Conservation (phyloP, 169 alveolate genomes). For the Fabrea salina region DNA sequence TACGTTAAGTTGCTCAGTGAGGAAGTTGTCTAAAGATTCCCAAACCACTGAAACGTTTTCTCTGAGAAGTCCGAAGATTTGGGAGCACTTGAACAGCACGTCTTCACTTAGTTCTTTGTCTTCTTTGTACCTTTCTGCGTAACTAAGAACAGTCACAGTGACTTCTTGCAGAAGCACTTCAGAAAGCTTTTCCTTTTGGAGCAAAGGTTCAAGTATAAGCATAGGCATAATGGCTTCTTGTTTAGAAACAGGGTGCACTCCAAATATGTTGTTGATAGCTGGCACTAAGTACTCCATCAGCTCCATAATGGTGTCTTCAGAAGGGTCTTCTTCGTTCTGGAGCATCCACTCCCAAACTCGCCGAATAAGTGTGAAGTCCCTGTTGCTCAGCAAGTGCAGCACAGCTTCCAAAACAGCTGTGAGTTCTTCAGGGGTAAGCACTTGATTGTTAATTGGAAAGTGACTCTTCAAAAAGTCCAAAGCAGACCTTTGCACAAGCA, state of each 20-base stretch:
- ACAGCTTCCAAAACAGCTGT: neutral
- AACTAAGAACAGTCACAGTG: slow-evolving; percentile 11
- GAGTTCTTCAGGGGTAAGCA: neutral
- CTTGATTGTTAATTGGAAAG: neutral
- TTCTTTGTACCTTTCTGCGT: slow-evolving; percentile 6
- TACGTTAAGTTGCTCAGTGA: neutral
- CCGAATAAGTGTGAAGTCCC: neutral
- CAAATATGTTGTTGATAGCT: neutral
- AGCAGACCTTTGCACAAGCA: neutral
- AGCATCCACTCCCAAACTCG: slow-evolving; percentile 9
- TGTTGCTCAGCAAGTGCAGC: neutral
- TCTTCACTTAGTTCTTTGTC: neutral
- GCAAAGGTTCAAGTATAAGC: neutral
- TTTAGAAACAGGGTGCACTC: neutral
- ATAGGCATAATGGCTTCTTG: slow-evolving; percentile 28
- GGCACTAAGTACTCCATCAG: neutral
- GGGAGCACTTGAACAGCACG: neutral
- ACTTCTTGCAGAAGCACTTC: neutral
- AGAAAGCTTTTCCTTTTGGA: neutral
- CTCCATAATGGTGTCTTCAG: neutral
- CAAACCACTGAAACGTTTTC: neutral
- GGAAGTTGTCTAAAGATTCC: neutral
- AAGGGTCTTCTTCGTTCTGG: neutral
- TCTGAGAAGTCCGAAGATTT: neutral
- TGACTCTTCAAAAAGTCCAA: slow-evolving; percentile 8